A percentile compares a stretch with the other conserved stretches of the same genome.
Conservation (phyloP, 441 rosid genomes). For the Bruguiera hainesii region DNA sequence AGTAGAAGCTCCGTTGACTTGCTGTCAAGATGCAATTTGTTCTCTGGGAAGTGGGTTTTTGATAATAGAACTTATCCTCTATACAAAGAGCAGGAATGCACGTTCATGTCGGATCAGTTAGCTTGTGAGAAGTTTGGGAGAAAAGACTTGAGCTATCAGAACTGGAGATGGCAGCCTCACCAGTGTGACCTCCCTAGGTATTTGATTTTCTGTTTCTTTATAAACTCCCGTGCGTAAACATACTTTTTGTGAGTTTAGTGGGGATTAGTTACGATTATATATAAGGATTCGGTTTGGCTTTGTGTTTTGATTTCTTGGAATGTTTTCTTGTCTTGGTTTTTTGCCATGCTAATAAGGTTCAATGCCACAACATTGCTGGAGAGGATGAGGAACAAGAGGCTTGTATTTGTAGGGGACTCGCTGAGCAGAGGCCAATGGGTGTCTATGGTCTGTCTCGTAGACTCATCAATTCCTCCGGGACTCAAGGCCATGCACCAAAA, state of each 20-base stretch:
- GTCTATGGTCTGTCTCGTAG: slow-evolving; percentile 86
- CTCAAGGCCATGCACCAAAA: slow-evolving; percentile 61
- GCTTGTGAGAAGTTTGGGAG: slow-evolving; percentile 94
- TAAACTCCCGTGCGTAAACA: too few relatives aligned
- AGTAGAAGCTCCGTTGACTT: slow-evolving; percentile 15
- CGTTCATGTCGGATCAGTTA: slow-evolving; percentile 88
- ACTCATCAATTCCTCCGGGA: slow-evolving; percentile 54
- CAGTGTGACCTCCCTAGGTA: slow-evolving; percentile 76
- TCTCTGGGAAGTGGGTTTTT: slow-evolving; percentile 83
- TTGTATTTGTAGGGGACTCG: slow-evolving; percentile 92
- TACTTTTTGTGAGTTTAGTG: too few relatives aligned
- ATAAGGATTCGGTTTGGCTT: not conserved
- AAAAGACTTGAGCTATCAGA: slow-evolving; percentile 62
- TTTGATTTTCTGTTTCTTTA: not conserved
- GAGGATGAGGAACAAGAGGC: slow-evolving; percentile 81
- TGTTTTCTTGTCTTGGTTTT: slow-evolving; percentile 10
- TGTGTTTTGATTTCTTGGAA: slow-evolving; percentile 25
- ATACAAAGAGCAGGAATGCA: slow-evolving; percentile 70
- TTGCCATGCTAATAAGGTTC: slow-evolving; percentile 48
- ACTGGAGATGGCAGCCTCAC: slow-evolving; percentile 97
- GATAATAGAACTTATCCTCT: slow-evolving; percentile 71
- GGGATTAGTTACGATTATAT: too few relatives aligned
- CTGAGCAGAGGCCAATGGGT: slow-evolving; percentile 91
- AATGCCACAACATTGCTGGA: slow-evolving; percentile 71
- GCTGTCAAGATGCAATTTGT: slow-evolving; percentile 52